These are phyloP conservation scores for Onygenales sp. DNA, from an alignment of 2,329 filamentous ascomycete genomes.

Conservation along the genomic window DNA sequence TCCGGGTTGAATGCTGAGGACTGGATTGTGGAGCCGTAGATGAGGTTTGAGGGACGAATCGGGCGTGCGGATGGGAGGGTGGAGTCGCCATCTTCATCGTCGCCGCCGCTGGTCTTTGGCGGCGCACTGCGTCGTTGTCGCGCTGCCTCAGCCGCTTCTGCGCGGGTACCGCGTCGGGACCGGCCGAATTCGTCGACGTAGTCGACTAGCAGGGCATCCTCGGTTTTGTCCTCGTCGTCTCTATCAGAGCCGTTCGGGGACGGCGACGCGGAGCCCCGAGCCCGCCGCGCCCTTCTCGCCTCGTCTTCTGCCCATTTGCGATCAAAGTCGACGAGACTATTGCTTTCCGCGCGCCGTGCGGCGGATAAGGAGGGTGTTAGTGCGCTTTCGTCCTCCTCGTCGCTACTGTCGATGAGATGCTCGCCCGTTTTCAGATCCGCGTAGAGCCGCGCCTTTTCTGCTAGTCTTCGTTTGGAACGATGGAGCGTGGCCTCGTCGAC, in stretches of 20 bases:
- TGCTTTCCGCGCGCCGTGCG: conserved; percentile 21
- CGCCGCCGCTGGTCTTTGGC: conserved; percentile 12
- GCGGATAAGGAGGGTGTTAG: conserved; percentile 16
- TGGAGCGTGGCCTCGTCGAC: conserved; percentile 50
- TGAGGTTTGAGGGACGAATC: conserved; percentile 57
- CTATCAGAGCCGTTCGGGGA: conserved; percentile 31
- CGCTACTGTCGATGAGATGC: conserved; percentile 46
- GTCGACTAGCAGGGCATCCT: conserved; percentile 61
- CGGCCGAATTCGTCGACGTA: conserved; percentile 90
- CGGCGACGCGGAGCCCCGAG: conserved; percentile 19
- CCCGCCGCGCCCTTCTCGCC: conserved; percentile 20
- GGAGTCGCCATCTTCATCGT: conserved; percentile 13
- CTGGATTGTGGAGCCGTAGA: conserved; percentile 81
- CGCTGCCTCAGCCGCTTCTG: conserved; percentile 57
- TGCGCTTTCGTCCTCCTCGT: conserved; percentile 17
- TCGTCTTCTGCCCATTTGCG: conserved; percentile 79
- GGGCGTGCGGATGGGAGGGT: conserved; percentile 24
- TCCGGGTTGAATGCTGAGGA: conserved; percentile 72
- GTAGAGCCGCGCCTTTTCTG: conserved; percentile 83
- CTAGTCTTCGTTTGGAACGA: conserved; percentile 71
- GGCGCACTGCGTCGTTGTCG: conserved; percentile 24
- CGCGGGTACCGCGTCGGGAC: conserved; percentile 60
- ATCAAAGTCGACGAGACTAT: conserved; percentile 80
- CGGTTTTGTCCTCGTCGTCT: conserved; percentile 28
- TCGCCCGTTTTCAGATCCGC: conserved; percentile 86